Percentiles rank a stretch among this genome's conserved stretches.
Conservation (phyloP, 305 asterid species). For the Solanum hybrid region DNA sequence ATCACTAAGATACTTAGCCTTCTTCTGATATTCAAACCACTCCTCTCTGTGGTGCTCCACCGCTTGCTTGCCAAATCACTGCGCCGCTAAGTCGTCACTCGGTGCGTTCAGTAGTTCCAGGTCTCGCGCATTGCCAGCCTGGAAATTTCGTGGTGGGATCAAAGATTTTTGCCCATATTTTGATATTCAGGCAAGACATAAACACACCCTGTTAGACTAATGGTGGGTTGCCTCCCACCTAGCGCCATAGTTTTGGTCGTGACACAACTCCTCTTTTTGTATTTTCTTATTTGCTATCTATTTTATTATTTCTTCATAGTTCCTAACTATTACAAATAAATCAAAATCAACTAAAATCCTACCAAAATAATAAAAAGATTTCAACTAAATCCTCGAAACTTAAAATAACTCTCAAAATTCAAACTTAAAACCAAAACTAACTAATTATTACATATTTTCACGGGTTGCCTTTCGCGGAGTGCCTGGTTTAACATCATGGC, state of each 20-base stretch:
- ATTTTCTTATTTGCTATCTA: background rate
- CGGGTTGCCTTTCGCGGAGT: background rate
- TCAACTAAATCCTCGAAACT: background rate
- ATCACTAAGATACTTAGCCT: too few species aligned
- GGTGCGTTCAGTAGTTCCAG: background rate
- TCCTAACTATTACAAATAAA: too few species aligned
- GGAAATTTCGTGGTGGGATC: background rate
- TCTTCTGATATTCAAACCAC: too few species aligned
- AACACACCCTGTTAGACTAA: background rate
- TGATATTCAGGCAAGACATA: background rate
- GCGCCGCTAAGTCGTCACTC: background rate
- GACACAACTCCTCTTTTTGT: background rate
- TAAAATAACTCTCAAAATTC: background rate
- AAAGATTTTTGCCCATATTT: background rate
- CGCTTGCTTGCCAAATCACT: too few species aligned
- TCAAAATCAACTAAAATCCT: background rate
- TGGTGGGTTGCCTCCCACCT: background rate
- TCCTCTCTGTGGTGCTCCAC: too few species aligned
- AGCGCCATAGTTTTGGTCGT: background rate
- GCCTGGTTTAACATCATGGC: background rate
- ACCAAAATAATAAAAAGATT: too few species aligned
- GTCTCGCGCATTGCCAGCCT: background rate
- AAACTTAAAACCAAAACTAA: background rate
- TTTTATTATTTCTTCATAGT: background rate
- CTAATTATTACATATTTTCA: background rate